Evolutionary conservation across 305 asterid genomes (phyloP), one percentile per base, ranked within the genome.

Genomic region (Fraxinus albicans): DNA sequence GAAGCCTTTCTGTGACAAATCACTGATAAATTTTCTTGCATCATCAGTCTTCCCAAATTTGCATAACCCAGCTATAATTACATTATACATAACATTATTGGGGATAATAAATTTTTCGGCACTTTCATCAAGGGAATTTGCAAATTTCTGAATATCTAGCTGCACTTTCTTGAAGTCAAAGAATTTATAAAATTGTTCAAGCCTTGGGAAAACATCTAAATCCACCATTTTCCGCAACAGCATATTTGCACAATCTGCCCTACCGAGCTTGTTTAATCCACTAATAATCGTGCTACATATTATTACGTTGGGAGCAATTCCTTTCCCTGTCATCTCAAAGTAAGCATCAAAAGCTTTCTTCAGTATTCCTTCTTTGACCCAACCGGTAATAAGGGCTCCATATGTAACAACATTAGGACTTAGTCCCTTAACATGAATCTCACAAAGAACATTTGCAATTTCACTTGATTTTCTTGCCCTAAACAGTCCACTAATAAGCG

Each of bases 371-470:
- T 90, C 93, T 90, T 88, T 91, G 40, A 90, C 86, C 97, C 98
- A 96, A 77, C 98, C 98, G 42, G 85, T 80, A 63, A 94, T 93
- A 74, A 96, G 95, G 81, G 97, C 80, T 84, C 99, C 99, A 80
- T 91, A 94, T 35, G 99, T 92, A 78, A 93, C 85, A 84, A 89
- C 79, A 80, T 87, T 92, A 73, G 93, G 93, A 85, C 79, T 78
- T 80, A 94, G 82, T 81, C 91, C 94, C 82, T 83, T 89, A 12
- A 78, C 82, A 69, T 85, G 86, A 87, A 93, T 83, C 89, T 94
- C 99, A 8, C 82, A 77, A 65, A 93, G 88, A 84, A 93, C 72
- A 55, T 84, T 87, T 19, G 90, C 38, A 15, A 94, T 83, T 85
- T 88, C 79, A 79, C 83, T 83, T 3, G 90, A 86, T 84, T 88